phyloP scores from a whole-genome alignment of 148 eudicot species.

The Rheum nobile region DNA sequence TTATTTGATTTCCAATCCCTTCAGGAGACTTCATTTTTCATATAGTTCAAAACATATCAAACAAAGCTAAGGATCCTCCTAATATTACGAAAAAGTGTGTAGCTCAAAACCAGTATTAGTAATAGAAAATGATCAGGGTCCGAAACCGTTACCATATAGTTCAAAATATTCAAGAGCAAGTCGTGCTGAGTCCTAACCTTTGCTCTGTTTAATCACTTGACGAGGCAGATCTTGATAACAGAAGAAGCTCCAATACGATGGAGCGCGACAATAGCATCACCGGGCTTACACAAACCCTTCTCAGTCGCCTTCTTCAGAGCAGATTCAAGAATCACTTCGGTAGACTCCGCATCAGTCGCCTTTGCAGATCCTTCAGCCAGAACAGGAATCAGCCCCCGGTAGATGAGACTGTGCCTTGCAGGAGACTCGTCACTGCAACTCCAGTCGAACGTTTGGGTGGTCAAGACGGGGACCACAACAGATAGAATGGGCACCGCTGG shows the following conservation, averaged over 20 bases:
- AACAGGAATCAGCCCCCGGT: slow-evolving; percentile 62
- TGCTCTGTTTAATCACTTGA: slow-evolving; percentile 28
- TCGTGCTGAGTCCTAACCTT: no score
- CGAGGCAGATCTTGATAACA: slow-evolving; percentile 75
- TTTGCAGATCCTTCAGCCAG: slow-evolving; percentile 87
- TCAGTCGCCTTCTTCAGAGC: slow-evolving; percentile 55
- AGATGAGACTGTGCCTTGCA: slow-evolving; percentile 61
- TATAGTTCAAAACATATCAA: not conserved
- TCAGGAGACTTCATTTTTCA: not conserved
- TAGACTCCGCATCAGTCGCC: slow-evolving; percentile 85
- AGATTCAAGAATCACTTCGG: slow-evolving; percentile 71
- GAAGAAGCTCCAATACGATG: slow-evolving; percentile 84
- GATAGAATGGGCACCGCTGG: slow-evolving; percentile 74
- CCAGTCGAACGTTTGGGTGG: slow-evolving; percentile 63
- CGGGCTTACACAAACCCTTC: slow-evolving; percentile 48
- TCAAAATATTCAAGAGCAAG: no score
- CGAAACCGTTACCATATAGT: not conserved
- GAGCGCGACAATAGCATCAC: slow-evolving; percentile 71
- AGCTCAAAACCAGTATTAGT: not conserved
- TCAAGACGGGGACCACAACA: slow-evolving; percentile 62
- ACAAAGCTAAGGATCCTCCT: not conserved
- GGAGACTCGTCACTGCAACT: slow-evolving; percentile 64
- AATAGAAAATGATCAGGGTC: not conserved
- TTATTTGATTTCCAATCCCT: not conserved
- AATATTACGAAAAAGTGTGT: not conserved